phyloP scores from a whole-genome alignment of 2,329 filamentous ascomycete genomes.

The Dactylellina haptotyla region DNA sequence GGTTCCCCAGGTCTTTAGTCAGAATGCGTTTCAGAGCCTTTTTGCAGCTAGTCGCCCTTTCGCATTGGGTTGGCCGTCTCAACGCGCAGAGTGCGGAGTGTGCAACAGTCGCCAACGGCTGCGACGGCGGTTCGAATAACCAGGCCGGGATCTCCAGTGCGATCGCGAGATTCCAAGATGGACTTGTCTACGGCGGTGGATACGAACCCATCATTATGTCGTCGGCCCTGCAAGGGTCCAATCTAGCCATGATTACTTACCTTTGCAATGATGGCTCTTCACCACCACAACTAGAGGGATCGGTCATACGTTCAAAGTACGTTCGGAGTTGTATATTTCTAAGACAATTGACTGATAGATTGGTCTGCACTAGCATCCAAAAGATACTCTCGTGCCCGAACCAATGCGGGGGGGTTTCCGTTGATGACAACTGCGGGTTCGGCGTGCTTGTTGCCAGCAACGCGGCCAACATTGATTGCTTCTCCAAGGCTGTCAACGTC shows the following conservation, averaged over 20 bases:
- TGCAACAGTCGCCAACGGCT: conserved; percentile 22
- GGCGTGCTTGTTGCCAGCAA: conserved; percentile 4
- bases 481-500: conserved; percentile 17
- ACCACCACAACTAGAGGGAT: conserved; percentile 7
- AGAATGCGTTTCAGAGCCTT: neutral
- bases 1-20: too few relatives aligned
- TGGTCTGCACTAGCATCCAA: neutral
- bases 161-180: conserved; percentile 29
- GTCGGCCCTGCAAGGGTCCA: conserved; percentile 1
- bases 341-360: neutral
- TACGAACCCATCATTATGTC: conserved; percentile 14
- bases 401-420: conserved; percentile 16
- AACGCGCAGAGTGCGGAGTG: conserved; percentile 23
- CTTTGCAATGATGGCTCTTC: conserved; percentile 4
- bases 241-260: conserved; percentile 14
- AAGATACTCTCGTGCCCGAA: conserved; percentile 18
- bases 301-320: conserved; percentile 13
- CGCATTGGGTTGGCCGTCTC: neutral
- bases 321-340: neutral
- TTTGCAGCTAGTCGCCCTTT: conserved; percentile 5
- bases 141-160: conserved; percentile 14
- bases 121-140: conserved; percentile 8
- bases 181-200: conserved; percentile 18
- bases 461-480: conserved; percentile 2
- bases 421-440: conserved; percentile 1